Base-by-base conservation (phyloP, 768 basidiomycete genomes). In the Boletus sp. region DNA sequence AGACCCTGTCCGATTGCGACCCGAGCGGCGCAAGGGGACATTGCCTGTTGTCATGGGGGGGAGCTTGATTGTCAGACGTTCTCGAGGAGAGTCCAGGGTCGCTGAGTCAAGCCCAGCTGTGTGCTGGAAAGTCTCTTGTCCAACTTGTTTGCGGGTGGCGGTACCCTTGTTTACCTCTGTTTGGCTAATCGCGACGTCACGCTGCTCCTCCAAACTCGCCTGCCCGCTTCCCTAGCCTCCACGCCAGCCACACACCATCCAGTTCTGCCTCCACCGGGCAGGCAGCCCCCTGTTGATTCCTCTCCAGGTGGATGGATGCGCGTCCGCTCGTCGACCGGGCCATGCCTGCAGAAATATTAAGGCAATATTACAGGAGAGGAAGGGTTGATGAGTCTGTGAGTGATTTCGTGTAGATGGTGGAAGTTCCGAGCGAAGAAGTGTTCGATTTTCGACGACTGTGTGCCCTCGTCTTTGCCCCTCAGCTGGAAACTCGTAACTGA, bases 401-500 rank as follows among this genome's bases (percentile, higher is more conserved):
- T 37, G 50, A 48, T 44, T 61, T 55, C 37, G 58, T 33, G 52
- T 43, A 19, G 58, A 47, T 72, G 70, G 32, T 70, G 68, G 62
- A 72, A 59, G 68, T 70, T 72, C 68, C 70, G 50, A 54, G 70
- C 57, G 47, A 70, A 70, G 70, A 59, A 58, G 59, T 57, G 66
- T 67, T 50, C 29, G n/a, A 44, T 58, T 70, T 72, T 70, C 49
- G 53, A 49, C 50, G 47, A 46, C 41, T 51, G 53, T 47, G 30
- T 65, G 59, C 54, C 44, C 54, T 65, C 41, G 52, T 54, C 53
- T 65, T 46, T 59, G 50, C 58, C 44, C 58, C 50, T 50, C 55
- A 41, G 50, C 59, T 57, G 58, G 66, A 65, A 64, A 61, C 65
- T 54, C 50, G 55, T 45, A 43, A 62, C 57, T 56, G 46, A 61